Evolutionary conservation across 1,284 basidiomycete species (phyloP), one percentile per base, ranked within the genome.

Genomic region (Blastosporella zonata): DNA sequence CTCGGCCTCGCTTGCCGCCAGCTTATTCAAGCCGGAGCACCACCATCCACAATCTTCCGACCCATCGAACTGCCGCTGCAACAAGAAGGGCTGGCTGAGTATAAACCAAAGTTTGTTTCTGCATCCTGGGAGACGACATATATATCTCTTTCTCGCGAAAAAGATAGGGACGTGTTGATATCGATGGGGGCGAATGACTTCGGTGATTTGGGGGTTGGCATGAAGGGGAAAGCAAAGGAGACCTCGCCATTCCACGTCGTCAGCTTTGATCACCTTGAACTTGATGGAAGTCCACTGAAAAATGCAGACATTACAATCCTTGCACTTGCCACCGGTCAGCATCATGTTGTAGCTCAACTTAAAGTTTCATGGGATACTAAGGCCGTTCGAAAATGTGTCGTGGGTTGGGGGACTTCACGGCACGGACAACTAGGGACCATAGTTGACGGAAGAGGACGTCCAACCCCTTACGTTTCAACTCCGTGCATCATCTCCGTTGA

Each of bases 51-150:
- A 5, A 49, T 73, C n/a, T 85, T 88, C 60, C 63, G 62, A 44
- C 73, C 62, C 9, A 66, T 89, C 36, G 57, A 69, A 37, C 59
- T 82, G 5, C 59, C 65, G 3, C 52, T 74, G 9, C 58, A 64
- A 10, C 55, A 61, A 31, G 47, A 63, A 8, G 65, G 62, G 2
- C 56, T 75, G 5, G 49, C 54, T 6, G 69, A 59, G 3, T 77
- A 77, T 58, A 50, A 57, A 13, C 63, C 69, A 38, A 71, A 69
- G 42, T 49, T 67, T 10, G 65, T 93, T 34, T 81, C 81, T 5
- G 79, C 84, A 1, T 78, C 81, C 21, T 95, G 92, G 91, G 88
- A 93, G 63, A 90, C 90, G 6, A 84, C 81, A 42, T 92, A 87
- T 62, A 68, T 91, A 33, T 83, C 81, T 6, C 60, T 86, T 3